phyloP scores from a whole-genome alignment of 805 yeast genomes.

The Kluyveromyces siamensis region DNA sequence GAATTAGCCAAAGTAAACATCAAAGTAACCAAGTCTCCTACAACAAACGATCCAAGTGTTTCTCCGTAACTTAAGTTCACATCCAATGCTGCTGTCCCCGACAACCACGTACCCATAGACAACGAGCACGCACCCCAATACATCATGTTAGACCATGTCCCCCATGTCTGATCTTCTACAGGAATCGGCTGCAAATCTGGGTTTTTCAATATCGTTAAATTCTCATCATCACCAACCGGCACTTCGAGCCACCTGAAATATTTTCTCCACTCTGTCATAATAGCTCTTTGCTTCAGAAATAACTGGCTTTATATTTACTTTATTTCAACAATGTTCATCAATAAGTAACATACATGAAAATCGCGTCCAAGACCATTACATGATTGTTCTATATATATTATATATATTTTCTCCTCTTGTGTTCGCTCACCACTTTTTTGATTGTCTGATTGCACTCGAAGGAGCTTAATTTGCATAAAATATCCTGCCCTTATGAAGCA shows the following conservation, averaged over 20 bases:
- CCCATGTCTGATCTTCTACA: slow-evolving; percentile 29
- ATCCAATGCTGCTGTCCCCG: slow-evolving; percentile 36
- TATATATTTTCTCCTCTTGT: neutral
- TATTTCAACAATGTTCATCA: neutral
- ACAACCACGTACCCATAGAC: slow-evolving; percentile 37
- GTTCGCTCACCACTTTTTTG: neutral
- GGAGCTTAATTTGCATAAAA: neutral
- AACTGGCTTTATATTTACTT: neutral
- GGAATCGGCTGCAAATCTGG: slow-evolving; percentile 26
- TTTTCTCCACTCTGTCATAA: neutral
- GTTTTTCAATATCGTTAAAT: slow-evolving; percentile 23
- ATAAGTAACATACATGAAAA: too few species aligned
- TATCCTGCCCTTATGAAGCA: neutral
- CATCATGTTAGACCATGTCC: slow-evolving; percentile 32
- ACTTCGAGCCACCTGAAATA: slow-evolving; percentile 14
- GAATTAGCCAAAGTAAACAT: slow-evolving; percentile 37
- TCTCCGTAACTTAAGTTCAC: slow-evolving; percentile 38
- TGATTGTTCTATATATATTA: too few species aligned
- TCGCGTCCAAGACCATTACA: too few species aligned
- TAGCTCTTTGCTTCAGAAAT: neutral
- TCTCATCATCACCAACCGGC: slow-evolving; percentile 22
- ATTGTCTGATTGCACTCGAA: neutral
- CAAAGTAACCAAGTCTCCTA: slow-evolving; percentile 41
- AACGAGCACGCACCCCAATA: slow-evolving; percentile 39
- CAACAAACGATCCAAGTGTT: slow-evolving; percentile 34